These are phyloP conservation scores for Trypanosoma avium DNA, from an alignment of 208 protist species.

Conservation along the genomic window DNA sequence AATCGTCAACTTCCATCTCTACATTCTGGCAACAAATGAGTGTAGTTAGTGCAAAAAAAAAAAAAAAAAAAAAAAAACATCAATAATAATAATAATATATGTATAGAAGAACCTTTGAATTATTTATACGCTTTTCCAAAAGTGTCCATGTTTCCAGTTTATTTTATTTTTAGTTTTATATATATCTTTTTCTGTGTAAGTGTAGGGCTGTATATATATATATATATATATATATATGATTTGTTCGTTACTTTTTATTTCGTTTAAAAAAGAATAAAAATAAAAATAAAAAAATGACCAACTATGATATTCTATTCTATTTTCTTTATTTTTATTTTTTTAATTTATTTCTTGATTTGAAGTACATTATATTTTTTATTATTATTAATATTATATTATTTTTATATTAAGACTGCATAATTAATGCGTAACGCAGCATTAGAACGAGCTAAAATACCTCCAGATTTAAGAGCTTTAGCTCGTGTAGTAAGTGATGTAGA, in stretches of 20 bases:
- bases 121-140: too few relatives aligned
- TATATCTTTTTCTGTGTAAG: neutral
- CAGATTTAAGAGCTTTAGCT: conserved; percentile 72
- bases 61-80: too few relatives aligned
- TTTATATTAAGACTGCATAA: too few relatives aligned
- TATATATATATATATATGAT: conserved; percentile 1
- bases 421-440: neutral
- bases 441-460: conserved; percentile 42
- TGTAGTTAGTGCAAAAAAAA: neutral
- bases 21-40: conserved; percentile 1
- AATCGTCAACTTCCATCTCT: conserved; percentile 5
- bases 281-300: too few relatives aligned
- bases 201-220: conserved; percentile 15
- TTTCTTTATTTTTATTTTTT: conserved; percentile 20
- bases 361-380: neutral
- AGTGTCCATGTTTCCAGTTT: neutral
- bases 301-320: conserved; percentile 2
- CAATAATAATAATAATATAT: too few relatives aligned
- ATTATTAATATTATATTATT: neutral
- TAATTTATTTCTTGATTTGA: neutral
- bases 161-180: neutral
- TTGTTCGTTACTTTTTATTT: too few relatives aligned
- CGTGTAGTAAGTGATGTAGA: conserved; percentile 58
- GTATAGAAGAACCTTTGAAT: too few relatives aligned
- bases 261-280: too few relatives aligned